Base-by-base conservation (phyloP, 805 yeast genomes). In the Wickerhamomyces xylosicus region DNA sequence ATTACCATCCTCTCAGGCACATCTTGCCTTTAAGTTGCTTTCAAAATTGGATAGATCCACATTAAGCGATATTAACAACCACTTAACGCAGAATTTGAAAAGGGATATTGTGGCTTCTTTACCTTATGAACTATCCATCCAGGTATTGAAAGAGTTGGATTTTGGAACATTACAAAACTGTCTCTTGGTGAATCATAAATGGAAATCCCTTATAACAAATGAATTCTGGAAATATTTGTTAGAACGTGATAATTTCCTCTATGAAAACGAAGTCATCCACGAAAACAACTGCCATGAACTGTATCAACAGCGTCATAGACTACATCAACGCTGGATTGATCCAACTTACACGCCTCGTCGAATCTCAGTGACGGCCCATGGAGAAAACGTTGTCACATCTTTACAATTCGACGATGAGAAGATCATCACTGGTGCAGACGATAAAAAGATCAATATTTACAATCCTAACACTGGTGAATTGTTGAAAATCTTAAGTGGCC, bases 401-500 rank as follows among this genome's bases (percentile, higher is more conserved):
- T 65, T 92, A 44, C 96, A 89, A 58, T 86, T 87, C 58, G 97
- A 89, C 55, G 86, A 83, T 36, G 89, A 87, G 47, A 80, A 79
- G 53, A 82, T 92, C 38, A 83, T 90, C 41, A 87, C 96, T 2
- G 96, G 96, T 22, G 87, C 95, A 2, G 97, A 89, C 51, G 95
- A 86, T 47, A 75, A 74, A 45, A 72, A 76, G 55, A 85, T 92
- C 44, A 79, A 85, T 46, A 78, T 92, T 8, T 86, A 85, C 59
- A 80, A 81, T 47, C 77, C 96, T 1, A 64, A 68, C 22, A 75
- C 83, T 1, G 97, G 97, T 5, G 62, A 64, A 33, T 65, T 80
- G 37, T 52, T 78, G 8, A 65, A 71, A 33, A 77, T 77, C 5
- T 66, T 92, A 34, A 67, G 70, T 33, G 97, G 96, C 7, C 98